phyloP scores from a whole-genome alignment of 257 asterid species.

The Euphrasia confusa region DNA sequence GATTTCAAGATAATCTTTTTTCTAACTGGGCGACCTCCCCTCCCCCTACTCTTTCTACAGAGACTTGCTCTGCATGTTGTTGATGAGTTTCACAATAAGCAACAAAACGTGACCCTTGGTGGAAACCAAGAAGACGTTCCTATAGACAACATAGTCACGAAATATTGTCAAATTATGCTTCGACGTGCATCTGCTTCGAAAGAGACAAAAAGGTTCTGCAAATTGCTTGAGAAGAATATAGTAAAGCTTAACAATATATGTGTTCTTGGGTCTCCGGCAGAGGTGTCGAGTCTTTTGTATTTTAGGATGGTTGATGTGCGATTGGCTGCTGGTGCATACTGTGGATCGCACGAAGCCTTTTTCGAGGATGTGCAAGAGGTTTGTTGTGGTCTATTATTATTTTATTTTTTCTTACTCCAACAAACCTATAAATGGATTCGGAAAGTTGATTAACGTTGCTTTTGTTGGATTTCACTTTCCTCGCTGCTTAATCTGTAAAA shows the following conservation, averaged over 20 bases:
- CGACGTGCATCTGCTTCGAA: conserved; percentile 30
- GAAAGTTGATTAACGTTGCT: too few relatives aligned
- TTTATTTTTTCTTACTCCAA: too few relatives aligned
- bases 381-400: neutral
- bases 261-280: conserved; percentile 46
- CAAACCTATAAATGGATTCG: too few relatives aligned
- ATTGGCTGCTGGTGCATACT: conserved; percentile 49
- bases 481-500: too few relatives aligned
- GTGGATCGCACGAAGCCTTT: conserved; percentile 53
- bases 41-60: neutral
- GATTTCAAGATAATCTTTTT: neutral
- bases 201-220: conserved; percentile 27
- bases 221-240: conserved; percentile 33
- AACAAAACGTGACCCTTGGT: neutral
- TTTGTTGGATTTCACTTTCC: too few relatives aligned
- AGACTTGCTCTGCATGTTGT: conserved; percentile 11
- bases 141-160: conserved; percentile 38
- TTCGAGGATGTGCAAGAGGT: conserved; percentile 57
- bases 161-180: conserved; percentile 45
- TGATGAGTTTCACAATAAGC: neutral
- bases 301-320: conserved; percentile 54
- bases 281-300: conserved; percentile 41
- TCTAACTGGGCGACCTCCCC: neutral
- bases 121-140: conserved; percentile 29
- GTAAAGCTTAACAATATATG: conserved; percentile 37